Evolutionary conservation across 352 stramenopile genomes (phyloP).

Genomic region (Blastocystis sp.): DNA sequence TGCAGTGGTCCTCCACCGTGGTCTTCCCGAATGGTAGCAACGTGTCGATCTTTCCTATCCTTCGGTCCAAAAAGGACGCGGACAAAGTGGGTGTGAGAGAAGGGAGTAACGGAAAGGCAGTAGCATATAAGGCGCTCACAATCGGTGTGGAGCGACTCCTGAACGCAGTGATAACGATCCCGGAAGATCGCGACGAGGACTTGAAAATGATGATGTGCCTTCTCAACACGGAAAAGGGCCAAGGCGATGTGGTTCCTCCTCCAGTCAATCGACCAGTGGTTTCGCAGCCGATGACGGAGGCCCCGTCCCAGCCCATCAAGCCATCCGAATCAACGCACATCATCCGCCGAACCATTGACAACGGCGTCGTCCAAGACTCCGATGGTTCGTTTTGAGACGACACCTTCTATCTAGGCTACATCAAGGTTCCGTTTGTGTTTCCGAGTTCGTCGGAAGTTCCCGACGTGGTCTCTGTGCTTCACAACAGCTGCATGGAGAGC

Average conservation of each 20-base stretch:
- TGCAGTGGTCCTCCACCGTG: background rate
- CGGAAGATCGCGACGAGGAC: background rate
- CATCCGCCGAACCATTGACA: background rate
- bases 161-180: background rate
- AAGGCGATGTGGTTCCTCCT: background rate
- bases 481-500: constrained; percentile 40
- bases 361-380: too few relatives aligned
- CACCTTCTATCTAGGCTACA: too few relatives aligned
- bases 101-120: background rate
- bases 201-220: background rate
- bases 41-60: constrained; percentile 23
- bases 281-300: too few relatives aligned
- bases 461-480: background rate
- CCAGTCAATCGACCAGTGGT: too few relatives aligned
- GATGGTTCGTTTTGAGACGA: too few relatives aligned
- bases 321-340: background rate
- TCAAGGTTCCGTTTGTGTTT: constrained; percentile 37
- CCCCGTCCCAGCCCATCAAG: background rate
- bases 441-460: background rate
- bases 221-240: background rate
- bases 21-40: background rate
- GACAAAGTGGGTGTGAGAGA: background rate
- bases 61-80: constrained; percentile 17
- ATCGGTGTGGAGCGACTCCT: background rate
- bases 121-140: background rate